Percentiles rank a stretch among this genome's conserved stretches.
Evolutionary conservation across 1,284 basidiomycete species (phyloP).

Genomic region (Malassezia arunalokei): DNA sequence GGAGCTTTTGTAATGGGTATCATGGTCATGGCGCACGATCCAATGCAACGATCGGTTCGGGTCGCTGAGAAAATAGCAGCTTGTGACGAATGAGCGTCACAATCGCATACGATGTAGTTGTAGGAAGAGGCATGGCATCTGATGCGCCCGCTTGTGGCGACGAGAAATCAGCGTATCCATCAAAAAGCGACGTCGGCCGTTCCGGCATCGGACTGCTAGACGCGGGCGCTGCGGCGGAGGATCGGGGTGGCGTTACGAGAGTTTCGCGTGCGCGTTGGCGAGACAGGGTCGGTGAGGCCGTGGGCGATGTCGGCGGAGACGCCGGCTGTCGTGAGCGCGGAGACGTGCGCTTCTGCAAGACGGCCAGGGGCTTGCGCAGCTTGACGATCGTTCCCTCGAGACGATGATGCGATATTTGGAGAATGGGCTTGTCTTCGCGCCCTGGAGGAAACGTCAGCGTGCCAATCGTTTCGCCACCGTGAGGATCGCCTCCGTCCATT

Average conservation of each 20-base stretch:
- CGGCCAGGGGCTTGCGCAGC: slow-evolving; percentile 48
- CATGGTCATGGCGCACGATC: background rate
- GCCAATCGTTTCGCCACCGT: slow-evolving; percentile 26
- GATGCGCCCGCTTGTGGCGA: slow-evolving; percentile 1
- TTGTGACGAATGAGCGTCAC: slow-evolving; percentile 37
- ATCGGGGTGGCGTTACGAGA: background rate
- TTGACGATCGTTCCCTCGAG: slow-evolving; percentile 72
- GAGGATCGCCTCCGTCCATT: slow-evolving; percentile 22
- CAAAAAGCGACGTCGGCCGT: slow-evolving; percentile 6
- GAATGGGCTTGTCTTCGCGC: slow-evolving; percentile 58
- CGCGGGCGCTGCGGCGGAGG: background rate
- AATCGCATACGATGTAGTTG: slow-evolving; percentile 21
- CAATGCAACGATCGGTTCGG: slow-evolving; percentile 32
- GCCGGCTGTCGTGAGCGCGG: background rate
- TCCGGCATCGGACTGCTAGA: slow-evolving; percentile 19
- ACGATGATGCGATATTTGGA: slow-evolving; percentile 72
- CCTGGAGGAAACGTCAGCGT: slow-evolving; percentile 28
- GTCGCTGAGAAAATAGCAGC: slow-evolving; percentile 34
- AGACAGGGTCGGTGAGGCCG: background rate
- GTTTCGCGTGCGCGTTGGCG: slow-evolving; percentile 6
- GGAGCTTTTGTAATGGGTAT: slow-evolving; percentile 23
- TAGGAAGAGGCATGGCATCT: background rate
- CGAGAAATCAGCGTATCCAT: slow-evolving; percentile 14
- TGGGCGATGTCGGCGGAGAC: background rate
- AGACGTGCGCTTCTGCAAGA: slow-evolving; percentile 26